phyloP scores from a whole-genome alignment of 2,329 filamentous ascomycete species.

The Zasmidium angulare region DNA sequence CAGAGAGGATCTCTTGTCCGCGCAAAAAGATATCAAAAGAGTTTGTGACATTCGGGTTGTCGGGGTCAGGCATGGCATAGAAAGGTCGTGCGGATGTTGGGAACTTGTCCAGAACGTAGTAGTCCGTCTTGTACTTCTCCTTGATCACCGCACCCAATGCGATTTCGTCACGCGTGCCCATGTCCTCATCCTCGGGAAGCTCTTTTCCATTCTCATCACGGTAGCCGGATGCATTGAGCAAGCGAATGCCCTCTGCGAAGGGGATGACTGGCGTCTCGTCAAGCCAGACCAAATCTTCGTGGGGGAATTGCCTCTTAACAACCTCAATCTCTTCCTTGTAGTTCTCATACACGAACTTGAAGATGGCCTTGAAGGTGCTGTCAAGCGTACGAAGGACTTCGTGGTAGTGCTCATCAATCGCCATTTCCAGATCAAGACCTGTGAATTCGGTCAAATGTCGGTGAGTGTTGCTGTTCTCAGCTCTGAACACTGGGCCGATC shows the following conservation, averaged over 20 bases:
- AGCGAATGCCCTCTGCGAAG: slow-evolving; percentile 75
- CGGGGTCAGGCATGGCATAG: slow-evolving; percentile 82
- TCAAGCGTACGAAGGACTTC: slow-evolving; percentile 81
- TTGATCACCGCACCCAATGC: slow-evolving; percentile 80
- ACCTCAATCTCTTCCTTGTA: slow-evolving; percentile 72
- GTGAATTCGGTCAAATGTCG: slow-evolving; percentile 94
- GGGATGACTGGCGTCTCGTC: slow-evolving; percentile 80
- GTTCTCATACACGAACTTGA: slow-evolving; percentile 67
- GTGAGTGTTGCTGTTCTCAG: slow-evolving; percentile 94
- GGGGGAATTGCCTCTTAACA: slow-evolving; percentile 81
- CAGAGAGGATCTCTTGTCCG: slow-evolving; percentile 88
- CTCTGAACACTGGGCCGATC: slow-evolving; percentile 85
- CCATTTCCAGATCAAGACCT: slow-evolving; percentile 89
- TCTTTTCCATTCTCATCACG: slow-evolving; percentile 72
- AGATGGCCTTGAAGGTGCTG: slow-evolving; percentile 75
- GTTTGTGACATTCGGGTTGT: slow-evolving; percentile 73
- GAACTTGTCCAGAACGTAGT: slow-evolving; percentile 94
- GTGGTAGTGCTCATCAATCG: slow-evolving; percentile 83
- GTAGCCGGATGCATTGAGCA: slow-evolving; percentile 78
- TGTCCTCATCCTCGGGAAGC: slow-evolving; percentile 71
- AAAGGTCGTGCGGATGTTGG: slow-evolving; percentile 81
- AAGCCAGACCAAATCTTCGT: slow-evolving; percentile 81
- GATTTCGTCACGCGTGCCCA: slow-evolving; percentile 83
- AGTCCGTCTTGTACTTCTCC: slow-evolving; percentile 83
- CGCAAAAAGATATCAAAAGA: slow-evolving; percentile 95